Evolutionary conservation across 352 stramenopile genomes (phyloP).

Genomic region (Phytophthora ramorum): DNA sequence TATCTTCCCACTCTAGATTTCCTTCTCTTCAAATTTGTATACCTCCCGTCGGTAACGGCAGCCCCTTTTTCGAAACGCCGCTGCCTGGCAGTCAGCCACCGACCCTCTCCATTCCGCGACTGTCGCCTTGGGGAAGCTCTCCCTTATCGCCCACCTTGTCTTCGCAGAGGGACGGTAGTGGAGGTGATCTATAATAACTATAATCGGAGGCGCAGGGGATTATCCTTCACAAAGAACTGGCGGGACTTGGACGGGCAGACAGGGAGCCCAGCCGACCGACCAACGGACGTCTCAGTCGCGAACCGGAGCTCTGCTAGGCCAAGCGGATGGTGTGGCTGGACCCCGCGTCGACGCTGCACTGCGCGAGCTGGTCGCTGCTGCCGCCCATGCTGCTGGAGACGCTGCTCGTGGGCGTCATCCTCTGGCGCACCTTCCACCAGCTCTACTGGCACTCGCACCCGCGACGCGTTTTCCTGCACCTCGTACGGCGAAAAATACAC

Average conservation of each 20-base stretch:
- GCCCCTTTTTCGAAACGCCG: conserved; percentile 29
- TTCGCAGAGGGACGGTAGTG: conserved; percentile 21
- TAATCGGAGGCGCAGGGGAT: too few relatives aligned
- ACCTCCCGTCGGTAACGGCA: background rate
- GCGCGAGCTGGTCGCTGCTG: conserved; percentile 53
- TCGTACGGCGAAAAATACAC: conserved; percentile 38
- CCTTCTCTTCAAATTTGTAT: background rate
- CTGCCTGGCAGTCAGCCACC: conserved; percentile 13
- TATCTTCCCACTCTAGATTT: too few relatives aligned
- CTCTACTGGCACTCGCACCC: conserved; percentile 68
- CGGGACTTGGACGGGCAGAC: conserved; percentile 17
- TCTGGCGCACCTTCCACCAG: conserved; percentile 70
- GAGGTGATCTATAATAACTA: too few relatives aligned
- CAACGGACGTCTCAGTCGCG: conserved; percentile 6
- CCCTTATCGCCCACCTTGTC: conserved; percentile 4
- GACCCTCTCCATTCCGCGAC: conserved; percentile 27
- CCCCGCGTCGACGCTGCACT: conserved; percentile 33
- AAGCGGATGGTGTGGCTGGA: conserved; percentile 50
- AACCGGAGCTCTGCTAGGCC: background rate
- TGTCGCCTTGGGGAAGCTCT: background rate
- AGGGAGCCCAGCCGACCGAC: conserved; percentile 3
- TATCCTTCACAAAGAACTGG: conserved; percentile 23
- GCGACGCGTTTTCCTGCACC: conserved; percentile 64
- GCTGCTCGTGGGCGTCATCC: conserved; percentile 42
- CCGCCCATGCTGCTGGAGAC: conserved; percentile 58